Conservation (phyloP, 2,329 filamentous ascomycete species). For the Microsporum canis region DNA sequence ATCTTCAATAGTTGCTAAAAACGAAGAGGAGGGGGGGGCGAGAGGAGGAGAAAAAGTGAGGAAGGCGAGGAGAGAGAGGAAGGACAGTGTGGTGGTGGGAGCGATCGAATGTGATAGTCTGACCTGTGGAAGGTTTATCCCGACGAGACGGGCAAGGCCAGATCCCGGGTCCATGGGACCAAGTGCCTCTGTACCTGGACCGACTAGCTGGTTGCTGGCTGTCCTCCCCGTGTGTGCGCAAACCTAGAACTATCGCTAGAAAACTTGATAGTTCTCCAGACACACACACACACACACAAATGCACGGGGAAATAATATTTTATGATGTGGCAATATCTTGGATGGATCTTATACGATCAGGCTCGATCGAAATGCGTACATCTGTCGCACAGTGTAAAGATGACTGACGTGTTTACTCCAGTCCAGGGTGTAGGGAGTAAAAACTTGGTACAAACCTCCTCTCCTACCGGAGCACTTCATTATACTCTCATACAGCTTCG, state of each 20-base stretch:
- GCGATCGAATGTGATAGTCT: neutral
- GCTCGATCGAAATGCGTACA: neutral
- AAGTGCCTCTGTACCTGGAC: neutral
- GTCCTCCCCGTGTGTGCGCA: neutral
- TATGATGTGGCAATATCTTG: neutral
- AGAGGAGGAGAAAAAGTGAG: neutral
- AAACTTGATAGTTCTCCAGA: neutral
- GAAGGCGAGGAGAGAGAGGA: neutral
- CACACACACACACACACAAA: neutral
- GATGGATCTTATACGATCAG: neutral
- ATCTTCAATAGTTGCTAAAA: conserved; percentile 3
- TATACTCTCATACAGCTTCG: neutral
- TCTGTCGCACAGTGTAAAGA: neutral
- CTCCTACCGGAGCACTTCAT: neutral
- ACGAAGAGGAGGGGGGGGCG: neutral
- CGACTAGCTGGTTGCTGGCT: neutral
- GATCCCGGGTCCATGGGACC: conserved; percentile 4
- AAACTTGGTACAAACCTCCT: neutral
- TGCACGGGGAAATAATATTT: neutral
- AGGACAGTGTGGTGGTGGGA: neutral
- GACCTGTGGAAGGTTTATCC: neutral
- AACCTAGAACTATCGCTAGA: neutral
- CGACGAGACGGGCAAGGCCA: neutral
- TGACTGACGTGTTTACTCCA: neutral
- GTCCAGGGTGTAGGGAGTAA: neutral